These are phyloP conservation scores for Nitzschia putrida DNA, from an alignment of 108 stramenopile species.

Conservation along the genomic window DNA sequence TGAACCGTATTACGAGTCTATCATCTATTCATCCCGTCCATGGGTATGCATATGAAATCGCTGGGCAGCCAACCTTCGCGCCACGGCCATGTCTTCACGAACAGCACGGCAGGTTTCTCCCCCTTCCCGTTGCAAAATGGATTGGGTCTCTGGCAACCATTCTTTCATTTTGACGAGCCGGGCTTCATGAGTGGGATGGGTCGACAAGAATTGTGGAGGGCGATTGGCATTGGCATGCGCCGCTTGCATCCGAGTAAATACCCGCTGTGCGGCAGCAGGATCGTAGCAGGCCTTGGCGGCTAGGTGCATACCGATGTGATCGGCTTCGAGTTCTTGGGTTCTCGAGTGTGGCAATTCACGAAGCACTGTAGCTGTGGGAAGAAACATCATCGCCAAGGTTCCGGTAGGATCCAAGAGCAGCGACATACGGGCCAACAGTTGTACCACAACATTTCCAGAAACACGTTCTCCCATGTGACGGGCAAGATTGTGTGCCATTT, in stretches of 20 bases:
- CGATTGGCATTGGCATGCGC: slow-evolving; percentile 17
- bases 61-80: slow-evolving; percentile 49
- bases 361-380: slow-evolving; percentile 61
- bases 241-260: slow-evolving; percentile 55
- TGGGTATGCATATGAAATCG: neutral
- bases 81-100: slow-evolving; percentile 56
- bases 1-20: too few relatives aligned
- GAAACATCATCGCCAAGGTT: slow-evolving; percentile 49
- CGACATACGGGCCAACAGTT: slow-evolving; percentile 49
- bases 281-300: slow-evolving; percentile 81
- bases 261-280: slow-evolving; percentile 68
- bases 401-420: slow-evolving; percentile 79
- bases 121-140: slow-evolving; percentile 47
- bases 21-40: too few relatives aligned
- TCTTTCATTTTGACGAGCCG: slow-evolving; percentile 60
- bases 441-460: slow-evolving; percentile 51
- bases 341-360: slow-evolving; percentile 73
- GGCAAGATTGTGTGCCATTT: slow-evolving; percentile 78
- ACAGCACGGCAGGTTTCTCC: slow-evolving; percentile 61
- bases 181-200: slow-evolving; percentile 76
- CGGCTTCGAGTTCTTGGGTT: slow-evolving; percentile 78
- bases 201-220: slow-evolving; percentile 81
- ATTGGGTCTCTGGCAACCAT: slow-evolving; percentile 68
- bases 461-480: slow-evolving; percentile 81
- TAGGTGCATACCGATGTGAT: slow-evolving; percentile 77